phyloP scores from a whole-genome alignment of 2,329 filamentous ascomycete species.

The Lecanicillium sp. region DNA sequence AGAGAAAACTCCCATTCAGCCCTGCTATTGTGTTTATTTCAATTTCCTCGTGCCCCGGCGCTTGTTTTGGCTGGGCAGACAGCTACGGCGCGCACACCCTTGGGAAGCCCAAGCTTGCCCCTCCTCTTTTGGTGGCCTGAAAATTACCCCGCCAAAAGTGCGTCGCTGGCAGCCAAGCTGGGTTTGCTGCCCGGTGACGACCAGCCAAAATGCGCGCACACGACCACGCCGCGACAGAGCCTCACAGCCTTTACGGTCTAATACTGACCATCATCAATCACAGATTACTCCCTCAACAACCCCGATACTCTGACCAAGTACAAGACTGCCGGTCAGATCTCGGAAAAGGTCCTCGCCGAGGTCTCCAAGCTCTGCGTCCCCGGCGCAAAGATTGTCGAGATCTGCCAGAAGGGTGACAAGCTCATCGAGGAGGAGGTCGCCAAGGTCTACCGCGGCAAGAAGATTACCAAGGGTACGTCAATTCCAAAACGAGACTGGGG shows the following conservation, averaged over 20 bases:
- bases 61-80: not conserved
- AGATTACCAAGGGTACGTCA: slow-evolving; percentile 76
- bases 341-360: slow-evolving; percentile 87
- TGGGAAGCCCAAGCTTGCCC: slow-evolving; percentile 6
- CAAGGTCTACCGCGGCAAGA: slow-evolving; percentile 99
- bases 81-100: not conserved
- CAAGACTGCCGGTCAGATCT: slow-evolving; percentile 93
- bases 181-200: not conserved
- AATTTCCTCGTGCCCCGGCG: not conserved
- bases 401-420: slow-evolving; percentile 95
- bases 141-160: slow-evolving; percentile 15
- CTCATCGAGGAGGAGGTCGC: slow-evolving; percentile 85
- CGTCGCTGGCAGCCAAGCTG: slow-evolving; percentile 6
- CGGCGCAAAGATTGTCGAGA: slow-evolving; percentile 84
- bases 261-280: slow-evolving; percentile 7
- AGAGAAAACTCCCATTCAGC: slow-evolving; percentile 1
- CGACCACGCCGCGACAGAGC: not conserved
- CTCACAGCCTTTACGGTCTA: not conserved
- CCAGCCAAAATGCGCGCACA: slow-evolving; percentile 6
- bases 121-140: slow-evolving; percentile 4
- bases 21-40: not conserved
- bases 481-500: slow-evolving; percentile 3
- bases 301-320: slow-evolving; percentile 97
- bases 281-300: slow-evolving; percentile 86
- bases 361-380: slow-evolving; percentile 70